phyloP scores from a whole-genome alignment of 2,329 filamentous ascomycete genomes.

The Talaromyces atroroseus region DNA sequence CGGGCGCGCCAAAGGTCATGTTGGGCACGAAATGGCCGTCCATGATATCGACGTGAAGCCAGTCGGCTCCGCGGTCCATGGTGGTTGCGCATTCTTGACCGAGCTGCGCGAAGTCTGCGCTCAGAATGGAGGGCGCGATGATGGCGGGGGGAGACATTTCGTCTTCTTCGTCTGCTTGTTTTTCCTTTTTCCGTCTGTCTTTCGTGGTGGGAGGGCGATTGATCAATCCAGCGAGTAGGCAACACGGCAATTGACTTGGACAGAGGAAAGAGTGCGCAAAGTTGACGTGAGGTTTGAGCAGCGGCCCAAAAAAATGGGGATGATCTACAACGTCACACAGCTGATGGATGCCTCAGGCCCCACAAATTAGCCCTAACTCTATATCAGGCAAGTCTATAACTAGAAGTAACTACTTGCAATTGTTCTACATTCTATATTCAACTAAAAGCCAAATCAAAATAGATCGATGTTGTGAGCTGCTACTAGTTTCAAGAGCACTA shows the following conservation, averaged over 20 bases:
- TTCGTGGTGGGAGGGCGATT: background rate
- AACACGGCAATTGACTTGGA: background rate
- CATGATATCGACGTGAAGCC: conserved; percentile 96
- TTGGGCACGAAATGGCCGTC: conserved; percentile 99
- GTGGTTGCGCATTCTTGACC: conserved; percentile 81
- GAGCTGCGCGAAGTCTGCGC: conserved; percentile 87
- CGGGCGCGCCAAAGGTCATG: conserved; percentile 91
- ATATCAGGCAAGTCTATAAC: too few species aligned
- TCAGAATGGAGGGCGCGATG: conserved; percentile 96
- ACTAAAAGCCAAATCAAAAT: too few species aligned
- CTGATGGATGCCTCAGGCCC: too few species aligned
- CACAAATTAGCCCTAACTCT: too few species aligned
- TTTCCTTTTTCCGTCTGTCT: too few species aligned
- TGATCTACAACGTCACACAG: background rate
- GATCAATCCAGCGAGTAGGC: background rate
- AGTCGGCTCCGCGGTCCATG: conserved; percentile 82
- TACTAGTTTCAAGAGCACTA: background rate
- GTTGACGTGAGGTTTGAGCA: too few species aligned
- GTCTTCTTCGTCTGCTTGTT: background rate
- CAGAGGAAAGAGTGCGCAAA: background rate
- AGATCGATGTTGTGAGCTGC: too few species aligned
- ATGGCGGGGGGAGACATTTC: conserved; percentile 85
- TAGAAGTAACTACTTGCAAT: too few species aligned
- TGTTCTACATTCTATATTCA: too few species aligned
- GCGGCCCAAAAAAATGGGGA: too few species aligned